Percentiles rank a stretch among this genome's conserved stretches.
phyloP scores from a whole-genome alignment of 495 filamentous ascomycete genomes.

The Aspergillus indologenus region DNA sequence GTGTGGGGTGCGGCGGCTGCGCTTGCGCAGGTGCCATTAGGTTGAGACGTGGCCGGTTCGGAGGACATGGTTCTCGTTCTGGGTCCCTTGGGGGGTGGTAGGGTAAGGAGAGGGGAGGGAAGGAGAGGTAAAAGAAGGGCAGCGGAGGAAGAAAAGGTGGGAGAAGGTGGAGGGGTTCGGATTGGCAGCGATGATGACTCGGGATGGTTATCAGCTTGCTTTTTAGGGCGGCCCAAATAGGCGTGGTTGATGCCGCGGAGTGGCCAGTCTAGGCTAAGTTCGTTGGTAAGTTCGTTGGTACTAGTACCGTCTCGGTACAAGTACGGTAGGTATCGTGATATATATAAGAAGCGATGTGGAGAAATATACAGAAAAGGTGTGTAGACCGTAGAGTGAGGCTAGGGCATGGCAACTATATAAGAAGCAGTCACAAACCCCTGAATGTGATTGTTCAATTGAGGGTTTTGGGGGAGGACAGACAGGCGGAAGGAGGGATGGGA shows the following conservation, averaged over 20 bases:
- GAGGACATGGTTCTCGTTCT: no score
- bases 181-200: neutral
- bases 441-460: no score
- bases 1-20: neutral
- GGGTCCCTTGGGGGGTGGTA: neutral
- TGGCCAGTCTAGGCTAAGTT: no score
- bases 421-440: no score
- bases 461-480: neutral
- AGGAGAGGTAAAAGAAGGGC: neutral
- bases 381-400: no score
- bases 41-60: neutral
- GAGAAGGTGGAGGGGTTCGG: neutral
- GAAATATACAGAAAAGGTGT: no score
- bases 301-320: no score
- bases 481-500: no score
- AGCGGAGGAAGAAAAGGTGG: neutral
- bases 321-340: no score
- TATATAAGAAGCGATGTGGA: no score
- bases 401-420: no score
- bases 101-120: neutral
- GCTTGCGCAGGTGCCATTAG: neutral
- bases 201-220: neutral
- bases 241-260: neutral
- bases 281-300: no score
- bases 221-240: neutral